Evolutionary conservation across 257 asterid species (phyloP).

Genomic region (Penstemon davidsonii): DNA sequence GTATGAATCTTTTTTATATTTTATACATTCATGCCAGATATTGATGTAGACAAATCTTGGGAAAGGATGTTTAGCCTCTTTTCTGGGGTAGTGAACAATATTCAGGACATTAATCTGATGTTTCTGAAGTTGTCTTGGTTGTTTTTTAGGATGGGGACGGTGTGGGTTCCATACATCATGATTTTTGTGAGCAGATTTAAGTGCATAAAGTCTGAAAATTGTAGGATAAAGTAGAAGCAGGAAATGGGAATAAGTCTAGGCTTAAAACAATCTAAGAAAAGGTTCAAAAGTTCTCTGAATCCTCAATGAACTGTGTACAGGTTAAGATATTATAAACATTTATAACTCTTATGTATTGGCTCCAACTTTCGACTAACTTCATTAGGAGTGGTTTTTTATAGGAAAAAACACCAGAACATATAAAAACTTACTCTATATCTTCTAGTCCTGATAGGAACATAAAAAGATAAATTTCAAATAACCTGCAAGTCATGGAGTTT

Average conservation of each 20-base stretch:
- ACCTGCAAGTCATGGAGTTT: not conserved
- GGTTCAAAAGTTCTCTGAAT: not conserved
- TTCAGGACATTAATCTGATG: not conserved
- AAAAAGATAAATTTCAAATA: not conserved
- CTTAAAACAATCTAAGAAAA: too few species aligned
- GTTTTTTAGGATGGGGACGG: not conserved
- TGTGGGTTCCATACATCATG: not conserved
- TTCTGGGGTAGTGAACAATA: not conserved
- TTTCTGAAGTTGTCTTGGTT: not conserved
- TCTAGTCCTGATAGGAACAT: not conserved
- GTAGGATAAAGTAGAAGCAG: not conserved
- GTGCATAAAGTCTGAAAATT: not conserved
- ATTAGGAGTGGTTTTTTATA: not conserved
- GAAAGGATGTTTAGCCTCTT: not conserved
- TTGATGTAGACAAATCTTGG: not conserved
- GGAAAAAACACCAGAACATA: not conserved
- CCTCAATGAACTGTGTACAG: not conserved
- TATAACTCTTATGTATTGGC: not conserved
- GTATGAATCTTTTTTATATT: conserved; percentile 5
- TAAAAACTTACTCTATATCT: not conserved
- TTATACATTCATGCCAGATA: not conserved
- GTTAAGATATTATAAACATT: not conserved
- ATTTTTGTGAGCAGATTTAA: not conserved
- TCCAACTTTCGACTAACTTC: too few species aligned
- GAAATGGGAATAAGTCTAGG: not conserved